These are phyloP conservation scores for Apophysomyces variabilis DNA, from an alignment of 371 early-diverging fungal genomes.

Conservation along the genomic window DNA sequence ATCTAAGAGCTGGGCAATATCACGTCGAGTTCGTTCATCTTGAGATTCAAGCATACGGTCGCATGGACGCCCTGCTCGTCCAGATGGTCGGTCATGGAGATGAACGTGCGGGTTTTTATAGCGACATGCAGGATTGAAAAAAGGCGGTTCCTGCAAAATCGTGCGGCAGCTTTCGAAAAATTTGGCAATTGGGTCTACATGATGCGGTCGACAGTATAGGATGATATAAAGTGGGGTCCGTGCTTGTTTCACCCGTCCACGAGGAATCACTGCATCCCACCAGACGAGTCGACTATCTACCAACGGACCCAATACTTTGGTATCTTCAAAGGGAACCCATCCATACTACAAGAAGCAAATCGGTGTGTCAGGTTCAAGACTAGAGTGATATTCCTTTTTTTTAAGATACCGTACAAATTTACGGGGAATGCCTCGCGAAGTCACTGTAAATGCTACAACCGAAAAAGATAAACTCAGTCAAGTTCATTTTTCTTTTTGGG, in stretches of 20 bases:
- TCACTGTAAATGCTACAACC: constrained; percentile 36
- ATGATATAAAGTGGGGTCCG: constrained; percentile 48
- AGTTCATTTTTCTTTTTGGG: not conserved
- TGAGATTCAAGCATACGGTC: not conserved
- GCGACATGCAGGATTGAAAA: constrained; percentile 39
- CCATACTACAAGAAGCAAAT: constrained; percentile 34
- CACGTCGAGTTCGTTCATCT: constrained; percentile 32
- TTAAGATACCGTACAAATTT: constrained; percentile 31
- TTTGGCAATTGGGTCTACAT: constrained; percentile 18
- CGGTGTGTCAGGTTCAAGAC: not conserved
- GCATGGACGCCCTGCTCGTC: constrained; percentile 9
- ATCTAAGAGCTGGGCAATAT: constrained; percentile 42
- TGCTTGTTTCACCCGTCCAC: constrained; percentile 31
- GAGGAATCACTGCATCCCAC: constrained; percentile 56
- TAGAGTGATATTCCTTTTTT: not conserved
- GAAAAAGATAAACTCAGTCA: constrained; percentile 5
- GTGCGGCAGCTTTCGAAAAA: constrained; percentile 22
- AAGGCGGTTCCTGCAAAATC: constrained; percentile 38
- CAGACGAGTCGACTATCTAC: constrained; percentile 40
- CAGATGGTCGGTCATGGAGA: not conserved
- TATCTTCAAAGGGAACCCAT: constrained; percentile 53
- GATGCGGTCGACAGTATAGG: constrained; percentile 38
- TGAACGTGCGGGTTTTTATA: constrained; percentile 37
- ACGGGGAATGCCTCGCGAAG: constrained; percentile 25
- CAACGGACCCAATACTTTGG: constrained; percentile 48